A percentile compares a stretch with the other conserved stretches of the same genome.
phyloP scores from a whole-genome alignment of 2,329 filamentous ascomycete genomes.

The Aspergillus candidus region DNA sequence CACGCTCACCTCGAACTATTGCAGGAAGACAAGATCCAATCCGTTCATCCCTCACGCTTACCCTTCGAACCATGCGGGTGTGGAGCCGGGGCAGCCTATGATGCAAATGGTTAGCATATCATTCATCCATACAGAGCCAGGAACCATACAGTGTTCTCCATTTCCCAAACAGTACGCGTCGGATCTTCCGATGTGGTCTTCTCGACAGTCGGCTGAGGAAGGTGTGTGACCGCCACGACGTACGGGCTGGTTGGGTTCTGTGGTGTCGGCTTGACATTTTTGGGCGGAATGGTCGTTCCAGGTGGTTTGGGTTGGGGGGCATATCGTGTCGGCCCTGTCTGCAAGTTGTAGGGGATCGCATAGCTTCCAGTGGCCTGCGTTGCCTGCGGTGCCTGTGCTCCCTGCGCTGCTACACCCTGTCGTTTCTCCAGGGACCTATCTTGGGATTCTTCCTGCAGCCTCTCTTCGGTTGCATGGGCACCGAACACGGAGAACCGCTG shows the following conservation, averaged over 20 bases:
- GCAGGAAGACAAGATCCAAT: slow-evolving; percentile 32
- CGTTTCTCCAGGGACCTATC: slow-evolving; percentile 21
- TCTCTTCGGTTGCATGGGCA: slow-evolving; percentile 26
- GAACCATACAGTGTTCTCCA: slow-evolving; percentile 53
- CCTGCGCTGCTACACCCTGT: slow-evolving; percentile 16
- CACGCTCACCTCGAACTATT: too few relatives aligned
- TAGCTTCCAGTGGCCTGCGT: slow-evolving; percentile 10
- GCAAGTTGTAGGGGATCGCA: slow-evolving; percentile 49
- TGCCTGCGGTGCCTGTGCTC: too few relatives aligned
- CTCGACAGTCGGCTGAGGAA: slow-evolving; percentile 41
- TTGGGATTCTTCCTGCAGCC: slow-evolving; percentile 12
- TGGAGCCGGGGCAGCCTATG: slow-evolving; percentile 50
- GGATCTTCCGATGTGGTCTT: slow-evolving; percentile 48
- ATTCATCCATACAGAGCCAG: not conserved
- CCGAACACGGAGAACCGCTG: slow-evolving; percentile 57
- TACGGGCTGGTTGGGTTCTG: slow-evolving; percentile 53
- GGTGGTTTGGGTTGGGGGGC: slow-evolving; percentile 58
- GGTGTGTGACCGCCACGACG: slow-evolving; percentile 45
- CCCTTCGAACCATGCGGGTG: slow-evolving; percentile 46
- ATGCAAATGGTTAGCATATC: slow-evolving; percentile 6
- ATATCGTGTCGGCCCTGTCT: slow-evolving; percentile 52
- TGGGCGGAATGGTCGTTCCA: slow-evolving; percentile 51
- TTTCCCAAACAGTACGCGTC: slow-evolving; percentile 47
- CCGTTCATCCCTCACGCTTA: slow-evolving; percentile 54
- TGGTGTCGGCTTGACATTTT: slow-evolving; percentile 40